phyloP scores from a whole-genome alignment of 768 basidiomycete genomes.

The Mycena alexandri region DNA sequence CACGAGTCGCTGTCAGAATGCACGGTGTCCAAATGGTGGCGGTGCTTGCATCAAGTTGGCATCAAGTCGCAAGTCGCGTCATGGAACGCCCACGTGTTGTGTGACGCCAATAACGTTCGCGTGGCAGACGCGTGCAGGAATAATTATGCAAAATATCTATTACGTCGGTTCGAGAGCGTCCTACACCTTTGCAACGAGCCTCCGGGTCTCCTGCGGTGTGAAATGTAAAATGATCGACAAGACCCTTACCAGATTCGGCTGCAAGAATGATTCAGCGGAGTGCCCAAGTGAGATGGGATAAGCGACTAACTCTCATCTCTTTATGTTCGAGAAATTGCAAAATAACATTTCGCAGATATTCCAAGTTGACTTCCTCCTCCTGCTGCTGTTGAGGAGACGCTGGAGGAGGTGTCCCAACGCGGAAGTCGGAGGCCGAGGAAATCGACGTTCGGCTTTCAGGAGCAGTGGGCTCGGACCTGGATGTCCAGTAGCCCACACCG shows the following conservation, averaged over 20 bases:
- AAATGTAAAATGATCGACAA: constrained; percentile 93
- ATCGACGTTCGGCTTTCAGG: constrained; percentile 56
- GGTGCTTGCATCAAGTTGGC: neutral
- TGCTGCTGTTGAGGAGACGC: constrained; percentile 61
- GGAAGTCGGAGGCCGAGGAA: constrained; percentile 50
- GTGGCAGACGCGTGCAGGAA: no score
- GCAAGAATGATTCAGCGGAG: constrained; percentile 16
- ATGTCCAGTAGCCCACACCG: constrained; percentile 93
- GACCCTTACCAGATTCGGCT: constrained; percentile 93
- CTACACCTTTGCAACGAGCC: constrained; percentile 89
- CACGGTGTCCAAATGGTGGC: no score
- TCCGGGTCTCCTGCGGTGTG: constrained; percentile 93
- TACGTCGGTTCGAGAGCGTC: no score
- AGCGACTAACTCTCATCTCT: constrained; percentile 88
- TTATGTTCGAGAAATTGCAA: constrained; percentile 98
- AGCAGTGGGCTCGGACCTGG: constrained; percentile 57
- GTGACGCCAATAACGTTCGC: neutral
- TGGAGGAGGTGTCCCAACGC: constrained; percentile 53
- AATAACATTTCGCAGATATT: constrained; percentile 96
- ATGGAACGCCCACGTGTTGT: neutral
- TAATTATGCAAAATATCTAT: no score
- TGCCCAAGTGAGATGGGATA: neutral
- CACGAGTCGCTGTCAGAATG: no score
- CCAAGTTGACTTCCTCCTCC: constrained; percentile 95
- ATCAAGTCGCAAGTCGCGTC: no score